Percentiles rank a stretch among this genome's conserved stretches.
Evolutionary conservation across 108 stramenopile species (phyloP).

Genomic region (Discostella stelligeroides): DNA sequence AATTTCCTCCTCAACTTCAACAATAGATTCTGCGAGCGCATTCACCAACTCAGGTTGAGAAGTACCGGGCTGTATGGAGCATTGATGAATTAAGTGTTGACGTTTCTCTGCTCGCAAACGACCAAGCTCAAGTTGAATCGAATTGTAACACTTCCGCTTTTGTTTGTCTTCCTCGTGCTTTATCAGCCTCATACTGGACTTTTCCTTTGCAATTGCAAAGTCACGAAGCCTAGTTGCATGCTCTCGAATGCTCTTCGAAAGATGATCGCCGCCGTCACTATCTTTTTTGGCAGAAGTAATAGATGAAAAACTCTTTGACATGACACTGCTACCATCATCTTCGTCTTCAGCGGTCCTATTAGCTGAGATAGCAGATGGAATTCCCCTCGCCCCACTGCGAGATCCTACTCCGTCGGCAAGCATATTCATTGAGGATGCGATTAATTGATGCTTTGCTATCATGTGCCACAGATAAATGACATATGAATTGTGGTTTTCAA

Average conservation of each 20-base stretch:
- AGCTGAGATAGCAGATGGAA: no score
- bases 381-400: no score
- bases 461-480: conserved; percentile 6
- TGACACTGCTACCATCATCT: conserved; percentile 2
- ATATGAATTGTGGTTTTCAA: not conserved
- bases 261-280: not conserved
- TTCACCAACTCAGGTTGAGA: not conserved
- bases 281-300: not conserved
- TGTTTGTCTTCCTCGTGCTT: not conserved
- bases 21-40: no score
- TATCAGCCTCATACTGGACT: not conserved
- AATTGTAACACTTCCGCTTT: not conserved
- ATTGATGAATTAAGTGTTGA: not conserved
- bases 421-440: no score
- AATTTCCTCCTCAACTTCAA: not conserved
- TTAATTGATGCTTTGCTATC: no score
- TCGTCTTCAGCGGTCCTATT: no score
- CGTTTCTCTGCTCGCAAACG: not conserved
- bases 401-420: no score
- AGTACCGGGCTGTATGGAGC: not conserved
- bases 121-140: no score
- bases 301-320: not conserved
- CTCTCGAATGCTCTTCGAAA: not conserved
- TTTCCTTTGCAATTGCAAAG: no score
- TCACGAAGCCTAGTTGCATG: not conserved